Percentiles rank a stretch among this genome's conserved stretches.
These are phyloP conservation scores for Trypanosoma brucei DNA, from an alignment of 208 protist species.

Conservation along the genomic window DNA sequence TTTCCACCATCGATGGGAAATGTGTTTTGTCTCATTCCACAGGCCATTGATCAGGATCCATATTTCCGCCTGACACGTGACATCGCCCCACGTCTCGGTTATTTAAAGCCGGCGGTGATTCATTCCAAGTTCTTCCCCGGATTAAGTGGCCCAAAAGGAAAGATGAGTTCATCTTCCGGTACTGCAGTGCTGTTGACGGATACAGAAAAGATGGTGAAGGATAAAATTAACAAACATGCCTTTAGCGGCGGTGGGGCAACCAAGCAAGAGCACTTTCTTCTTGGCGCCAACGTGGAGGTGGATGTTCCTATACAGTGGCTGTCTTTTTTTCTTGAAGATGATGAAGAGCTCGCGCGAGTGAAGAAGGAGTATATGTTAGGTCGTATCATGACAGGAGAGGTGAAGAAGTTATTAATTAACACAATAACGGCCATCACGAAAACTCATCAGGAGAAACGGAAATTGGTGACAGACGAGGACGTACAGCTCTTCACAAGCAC, in stretches of 20 bases:
- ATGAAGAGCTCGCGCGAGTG: conserved; percentile 85
- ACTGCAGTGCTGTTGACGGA: conserved; percentile 97
- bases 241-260: conserved; percentile 97
- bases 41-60: conserved; percentile 97
- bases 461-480: conserved; percentile 88
- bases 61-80: conserved; percentile 99
- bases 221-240: conserved; percentile 97
- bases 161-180: conserved; percentile 96
- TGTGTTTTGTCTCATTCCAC: conserved; percentile 98
- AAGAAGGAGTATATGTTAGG: conserved; percentile 93
- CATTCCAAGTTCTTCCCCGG: conserved; percentile 98
- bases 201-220: conserved; percentile 92
- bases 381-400: conserved; percentile 94
- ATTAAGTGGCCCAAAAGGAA: conserved; percentile 94
- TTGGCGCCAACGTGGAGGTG: conserved; percentile 92
- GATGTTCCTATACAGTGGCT: conserved; percentile 98
- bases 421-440: conserved; percentile 84
- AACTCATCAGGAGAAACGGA: conserved; percentile 86
- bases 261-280: conserved; percentile 94
- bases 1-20: conserved; percentile 88
- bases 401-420: conserved; percentile 95
- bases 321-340: conserved; percentile 97
- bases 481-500: conserved; percentile 61
- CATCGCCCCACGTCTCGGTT: conserved; percentile 94
- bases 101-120: conserved; percentile 96